Base-by-base conservation (phyloP, 306 rosid genomes). In the Mimosa pudica region DNA sequence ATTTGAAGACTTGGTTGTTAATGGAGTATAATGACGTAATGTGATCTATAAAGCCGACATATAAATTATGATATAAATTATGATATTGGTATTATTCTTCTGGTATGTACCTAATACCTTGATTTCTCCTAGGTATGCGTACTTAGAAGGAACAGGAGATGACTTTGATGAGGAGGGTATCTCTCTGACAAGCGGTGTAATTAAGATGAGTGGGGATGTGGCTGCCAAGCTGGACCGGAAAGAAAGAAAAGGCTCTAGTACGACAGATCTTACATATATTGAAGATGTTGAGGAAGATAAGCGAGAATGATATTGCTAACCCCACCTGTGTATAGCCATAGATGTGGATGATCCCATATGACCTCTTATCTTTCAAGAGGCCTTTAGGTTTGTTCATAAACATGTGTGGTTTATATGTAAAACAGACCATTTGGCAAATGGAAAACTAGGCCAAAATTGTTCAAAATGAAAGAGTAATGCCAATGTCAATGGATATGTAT, bases 81-180 rank as follows among this genome's bases (percentile, higher is more conserved):
- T 14, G 13, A 2, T 51, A 55, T 77, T 64, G 41, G 6, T 47
- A 8, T 75, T 18, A 79, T 44, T 73, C 33, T 72, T 38, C 46
- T 44, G 70, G 41, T 69, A 24, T 51, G 11, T 47, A 41, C 64
- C 52, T 44, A 33, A 33, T 70, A 42, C 64, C 32, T 77, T 78
- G 33, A 45, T 78, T 79, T 76, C 44, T 79, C 76, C 47, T 80
- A 94, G 98, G 69, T 94, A 94, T 84, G 98, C 98, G 54, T 92
- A 89, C 88, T 78, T 82, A 33, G 98, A 92, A 85, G 98, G 85
- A 83, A 74, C 89, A 6, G 97, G 92, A 49, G 96, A 94, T 55
- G 96, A 92, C 55, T 82, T 90, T 78, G 97, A 94, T 18, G 98
- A 94, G 78, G 98, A 94, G 86, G 98, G 98, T 44, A 86, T 94